A percentile compares a stretch with the other conserved stretches of the same genome.
Conservation (phyloP, 768 basidiomycete species). For the Mycena filopes region DNA sequence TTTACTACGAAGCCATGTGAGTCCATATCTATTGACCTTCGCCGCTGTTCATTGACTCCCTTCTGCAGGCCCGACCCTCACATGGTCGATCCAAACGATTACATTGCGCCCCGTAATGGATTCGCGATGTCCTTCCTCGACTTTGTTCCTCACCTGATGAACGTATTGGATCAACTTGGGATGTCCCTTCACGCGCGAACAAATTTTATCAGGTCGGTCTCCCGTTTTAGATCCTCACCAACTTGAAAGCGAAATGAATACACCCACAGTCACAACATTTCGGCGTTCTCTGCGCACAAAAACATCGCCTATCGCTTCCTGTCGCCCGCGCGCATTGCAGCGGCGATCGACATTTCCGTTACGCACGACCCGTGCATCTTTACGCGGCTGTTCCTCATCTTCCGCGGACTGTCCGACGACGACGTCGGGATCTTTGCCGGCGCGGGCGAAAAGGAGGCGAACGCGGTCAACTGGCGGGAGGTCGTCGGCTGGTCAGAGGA, state of each 20-base stretch:
- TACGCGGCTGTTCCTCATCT: conserved; percentile 88
- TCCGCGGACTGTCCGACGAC: conserved; percentile 84
- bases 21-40: conserved; percentile 39
- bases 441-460: conserved; percentile 89
- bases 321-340: conserved; percentile 79
- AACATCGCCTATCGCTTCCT: conserved; percentile 94
- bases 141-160: conserved; percentile 83
- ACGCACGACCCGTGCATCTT: conserved; percentile 83
- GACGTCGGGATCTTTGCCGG: conserved; percentile 79
- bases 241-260: conserved; percentile 8
- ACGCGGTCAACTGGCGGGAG: conserved; percentile 83
- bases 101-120: conserved; percentile 84
- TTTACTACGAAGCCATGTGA: conserved; percentile 90
- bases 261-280: conserved; percentile 72
- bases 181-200: conserved; percentile 87
- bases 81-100: conserved; percentile 82
- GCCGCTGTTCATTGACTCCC: conserved; percentile 7
- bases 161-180: conserved; percentile 86
- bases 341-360: conserved; percentile 90
- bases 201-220: conserved; percentile 78
- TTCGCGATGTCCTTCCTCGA: conserved; percentile 87
- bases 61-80: conserved; percentile 73
- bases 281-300: conserved; percentile 78
- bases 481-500: conserved; percentile 84
- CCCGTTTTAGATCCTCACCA: neutral